A percentile compares a stretch with the other conserved stretches of the same genome.
Evolutionary conservation across 2,329 filamentous ascomycete species (phyloP).

Genomic region (Arthrinium phaeospermum): DNA sequence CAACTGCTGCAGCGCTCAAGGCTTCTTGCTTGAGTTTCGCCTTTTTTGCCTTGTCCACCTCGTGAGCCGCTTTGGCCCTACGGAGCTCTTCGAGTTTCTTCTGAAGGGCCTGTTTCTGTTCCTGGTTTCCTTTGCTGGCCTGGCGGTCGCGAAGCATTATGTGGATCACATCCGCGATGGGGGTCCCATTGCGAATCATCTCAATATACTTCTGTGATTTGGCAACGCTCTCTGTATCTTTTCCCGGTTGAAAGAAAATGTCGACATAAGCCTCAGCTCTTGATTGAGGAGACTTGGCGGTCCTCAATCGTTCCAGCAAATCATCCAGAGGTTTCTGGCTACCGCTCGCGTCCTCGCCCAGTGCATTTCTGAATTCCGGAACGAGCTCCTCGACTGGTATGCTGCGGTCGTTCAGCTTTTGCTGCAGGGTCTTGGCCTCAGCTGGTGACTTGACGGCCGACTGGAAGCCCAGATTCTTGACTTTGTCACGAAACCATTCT

Average conservation of each 20-base stretch:
- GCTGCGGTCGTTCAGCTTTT: conserved; percentile 35
- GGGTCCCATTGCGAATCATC: conserved; percentile 36
- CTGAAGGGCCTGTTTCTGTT: conserved; percentile 43
- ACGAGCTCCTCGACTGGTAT: conserved; percentile 35
- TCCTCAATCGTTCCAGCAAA: conserved; percentile 39
- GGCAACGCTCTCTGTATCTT: conserved; percentile 38
- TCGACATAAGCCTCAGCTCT: conserved; percentile 47
- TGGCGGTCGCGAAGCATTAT: conserved; percentile 41
- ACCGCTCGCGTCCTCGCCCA: conserved; percentile 30
- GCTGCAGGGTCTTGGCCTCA: conserved; percentile 35
- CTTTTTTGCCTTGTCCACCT: conserved; percentile 37
- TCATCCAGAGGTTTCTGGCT: conserved; percentile 38
- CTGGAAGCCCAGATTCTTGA: conserved; percentile 35
- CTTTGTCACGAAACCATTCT: conserved; percentile 55
- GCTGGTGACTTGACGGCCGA: conserved; percentile 32
- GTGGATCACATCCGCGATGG: conserved; percentile 38
- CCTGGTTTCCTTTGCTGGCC: conserved; percentile 35
- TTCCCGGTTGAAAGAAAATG: conserved; percentile 47
- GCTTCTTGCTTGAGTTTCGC: conserved; percentile 48
- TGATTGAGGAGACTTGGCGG: conserved; percentile 38
- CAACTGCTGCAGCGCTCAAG: conserved; percentile 42
- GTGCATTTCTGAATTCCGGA: conserved; percentile 32
- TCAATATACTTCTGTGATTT: conserved; percentile 48
- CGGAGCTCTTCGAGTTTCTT: conserved; percentile 52
- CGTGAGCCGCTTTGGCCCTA: conserved; percentile 52